Conservation (phyloP, 176 grass and related monocot species). For the Hordeum marinum region DNA sequence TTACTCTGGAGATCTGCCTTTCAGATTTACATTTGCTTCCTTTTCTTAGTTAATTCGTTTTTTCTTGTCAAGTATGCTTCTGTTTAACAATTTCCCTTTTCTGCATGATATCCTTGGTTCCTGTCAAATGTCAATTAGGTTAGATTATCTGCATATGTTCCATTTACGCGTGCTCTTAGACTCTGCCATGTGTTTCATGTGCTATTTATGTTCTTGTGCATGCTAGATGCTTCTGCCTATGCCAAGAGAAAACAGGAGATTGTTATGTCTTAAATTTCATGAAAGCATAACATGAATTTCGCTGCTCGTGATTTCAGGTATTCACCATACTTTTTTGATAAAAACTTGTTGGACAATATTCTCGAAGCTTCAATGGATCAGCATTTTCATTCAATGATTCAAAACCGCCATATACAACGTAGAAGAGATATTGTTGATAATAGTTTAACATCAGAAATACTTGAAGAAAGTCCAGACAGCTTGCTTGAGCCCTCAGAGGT, state of each 20-base stretch:
- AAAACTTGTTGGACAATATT: constrained; percentile 91
- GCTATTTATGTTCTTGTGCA: not conserved
- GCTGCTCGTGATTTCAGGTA: constrained; percentile 55
- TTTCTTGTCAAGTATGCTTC: not conserved
- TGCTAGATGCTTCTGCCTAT: not conserved
- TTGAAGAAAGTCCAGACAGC: constrained; percentile 73
- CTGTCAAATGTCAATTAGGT: not conserved
- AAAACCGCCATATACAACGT: constrained; percentile 16
- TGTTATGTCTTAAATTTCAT: not conserved
- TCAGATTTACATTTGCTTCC: not conserved
- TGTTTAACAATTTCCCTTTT: not conserved
- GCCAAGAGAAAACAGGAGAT: not conserved
- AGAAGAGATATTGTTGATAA: constrained; percentile 6
- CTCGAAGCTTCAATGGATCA: constrained; percentile 95
- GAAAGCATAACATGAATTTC: not conserved
- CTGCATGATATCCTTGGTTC: not conserved
- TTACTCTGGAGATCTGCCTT: not conserved
- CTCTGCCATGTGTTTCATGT: not conserved
- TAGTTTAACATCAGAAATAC: constrained; percentile 59
- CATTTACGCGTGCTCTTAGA: not conserved
- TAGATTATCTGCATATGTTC: not conserved
- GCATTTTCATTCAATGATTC: constrained; percentile 68
- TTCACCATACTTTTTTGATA: constrained; percentile 96
- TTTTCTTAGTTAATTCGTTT: not conserved
- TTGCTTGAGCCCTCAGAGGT: constrained; percentile 95